phyloP scores from a whole-genome alignment of 345 rosid species.

The Conringia planisiliqua region DNA sequence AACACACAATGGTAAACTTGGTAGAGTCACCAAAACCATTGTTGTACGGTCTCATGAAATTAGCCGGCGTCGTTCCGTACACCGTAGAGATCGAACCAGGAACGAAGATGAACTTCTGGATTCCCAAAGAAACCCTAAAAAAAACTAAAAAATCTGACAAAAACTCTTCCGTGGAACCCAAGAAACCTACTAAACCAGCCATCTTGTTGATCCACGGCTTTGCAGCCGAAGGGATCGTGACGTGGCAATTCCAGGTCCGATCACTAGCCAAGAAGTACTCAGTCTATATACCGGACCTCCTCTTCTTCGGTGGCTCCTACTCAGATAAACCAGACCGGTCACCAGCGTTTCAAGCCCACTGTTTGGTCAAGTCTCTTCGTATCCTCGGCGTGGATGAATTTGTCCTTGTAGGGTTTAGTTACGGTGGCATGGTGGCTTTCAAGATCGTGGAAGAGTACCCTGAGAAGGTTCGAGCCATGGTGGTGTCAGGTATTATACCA shows the following conservation, averaged over 20 bases:
- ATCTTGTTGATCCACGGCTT: slow-evolving; percentile 81
- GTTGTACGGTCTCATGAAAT: slow-evolving; percentile 61
- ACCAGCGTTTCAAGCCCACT: slow-evolving; percentile 73
- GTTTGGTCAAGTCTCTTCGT: slow-evolving; percentile 54
- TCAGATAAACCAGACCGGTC: slow-evolving; percentile 66
- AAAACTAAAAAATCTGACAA: slow-evolving; percentile 37
- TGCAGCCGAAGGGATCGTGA: slow-evolving; percentile 80
- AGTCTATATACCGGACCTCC: slow-evolving; percentile 78
- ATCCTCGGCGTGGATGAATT: slow-evolving; percentile 69
- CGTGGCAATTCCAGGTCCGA: slow-evolving; percentile 93
- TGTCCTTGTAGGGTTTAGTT: slow-evolving; percentile 73
- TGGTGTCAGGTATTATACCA: slow-evolving; percentile 63
- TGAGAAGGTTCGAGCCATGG: slow-evolving; percentile 60
- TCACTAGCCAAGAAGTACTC: slow-evolving; percentile 74
- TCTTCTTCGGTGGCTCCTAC: slow-evolving; percentile 77
- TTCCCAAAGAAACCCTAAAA: slow-evolving; percentile 58
- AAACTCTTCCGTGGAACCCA: background rate
- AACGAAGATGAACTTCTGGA: slow-evolving; percentile 83
- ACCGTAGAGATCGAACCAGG: slow-evolving; percentile 65
- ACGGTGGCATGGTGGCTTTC: slow-evolving; percentile 91
- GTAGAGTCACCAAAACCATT: slow-evolving; percentile 76
- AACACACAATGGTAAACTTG: slow-evolving; percentile 66
- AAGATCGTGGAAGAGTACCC: slow-evolving; percentile 74
- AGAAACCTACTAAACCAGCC: slow-evolving; percentile 49
- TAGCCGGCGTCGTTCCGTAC: slow-evolving; percentile 62